Percentiles rank a stretch among this genome's conserved stretches.
Evolutionary conservation across 78 protist species (phyloP).

Genomic region (Dictyostelium citrinum): DNA sequence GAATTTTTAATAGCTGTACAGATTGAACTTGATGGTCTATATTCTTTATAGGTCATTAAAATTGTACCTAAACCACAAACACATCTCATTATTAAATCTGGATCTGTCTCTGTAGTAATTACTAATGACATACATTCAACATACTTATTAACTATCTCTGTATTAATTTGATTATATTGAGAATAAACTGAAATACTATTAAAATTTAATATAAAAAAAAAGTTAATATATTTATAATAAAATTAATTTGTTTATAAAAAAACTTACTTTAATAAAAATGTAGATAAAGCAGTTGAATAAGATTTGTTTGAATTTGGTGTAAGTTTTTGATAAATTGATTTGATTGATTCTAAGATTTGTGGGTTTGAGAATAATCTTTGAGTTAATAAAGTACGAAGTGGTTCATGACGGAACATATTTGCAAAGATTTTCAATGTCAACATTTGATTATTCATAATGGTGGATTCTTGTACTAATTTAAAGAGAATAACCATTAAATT

Average conservation of each 20-base stretch:
- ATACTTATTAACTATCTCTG: neutral
- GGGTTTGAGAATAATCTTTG: neutral
- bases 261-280: conserved; percentile 66
- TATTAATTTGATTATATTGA: neutral
- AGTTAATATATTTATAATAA: too few species aligned
- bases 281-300: conserved; percentile 15
- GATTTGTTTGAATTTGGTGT: neutral
- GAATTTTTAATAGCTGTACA: neutral
- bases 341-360: neutral
- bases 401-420: conserved; percentile 21
- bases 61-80: conserved; percentile 43
- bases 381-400: conserved; percentile 1
- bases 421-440: conserved; percentile 10
- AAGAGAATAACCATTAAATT: neutral
- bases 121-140: neutral
- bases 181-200: conserved; percentile 21
- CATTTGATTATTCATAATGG: neutral
- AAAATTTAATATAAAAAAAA: neutral
- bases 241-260: neutral
- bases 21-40: neutral
- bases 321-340: neutral
- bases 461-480: neutral
- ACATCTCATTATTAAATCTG: neutral
- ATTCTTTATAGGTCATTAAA: conserved; percentile 17
- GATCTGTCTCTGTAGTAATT: neutral